Percentiles rank a stretch among this genome's conserved stretches.
Evolutionary conservation across 495 filamentous ascomycete genomes (phyloP).

Genomic region (Daldinia grandis): DNA sequence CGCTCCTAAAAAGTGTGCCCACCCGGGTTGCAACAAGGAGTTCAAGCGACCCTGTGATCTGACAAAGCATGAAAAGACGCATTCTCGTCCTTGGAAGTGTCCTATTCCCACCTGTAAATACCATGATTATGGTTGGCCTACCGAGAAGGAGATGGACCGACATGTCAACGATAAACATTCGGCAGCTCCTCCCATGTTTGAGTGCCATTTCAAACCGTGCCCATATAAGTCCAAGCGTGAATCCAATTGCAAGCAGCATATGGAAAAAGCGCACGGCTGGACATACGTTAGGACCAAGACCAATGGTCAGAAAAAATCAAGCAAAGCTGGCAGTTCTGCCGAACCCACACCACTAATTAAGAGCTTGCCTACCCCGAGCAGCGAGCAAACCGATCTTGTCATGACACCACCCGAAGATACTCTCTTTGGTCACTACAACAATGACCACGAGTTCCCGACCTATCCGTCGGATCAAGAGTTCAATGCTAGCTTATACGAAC

Average conservation of each 20-base stretch:
- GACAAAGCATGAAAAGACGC: slow-evolving; percentile 97
- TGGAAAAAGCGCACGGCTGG: slow-evolving; percentile 97
- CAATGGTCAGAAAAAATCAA: slow-evolving; percentile 71
- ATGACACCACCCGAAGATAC: slow-evolving; percentile 57
- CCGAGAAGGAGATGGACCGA: slow-evolving; percentile 95
- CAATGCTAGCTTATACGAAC: slow-evolving; percentile 41
- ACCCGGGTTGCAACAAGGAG: slow-evolving; percentile 79
- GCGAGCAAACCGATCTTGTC: slow-evolving; percentile 51
- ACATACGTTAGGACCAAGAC: slow-evolving; percentile 89
- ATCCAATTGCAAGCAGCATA: slow-evolving; percentile 99
- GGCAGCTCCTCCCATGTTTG: slow-evolving; percentile 73
- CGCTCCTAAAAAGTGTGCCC: slow-evolving; percentile 72
- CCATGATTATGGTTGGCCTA: slow-evolving; percentile 87
- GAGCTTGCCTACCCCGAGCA: slow-evolving; percentile 61
- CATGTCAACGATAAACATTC: slow-evolving; percentile 97
- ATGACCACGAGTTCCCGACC: slow-evolving; percentile 52
- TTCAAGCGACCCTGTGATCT: slow-evolving; percentile 94
- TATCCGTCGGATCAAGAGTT: slow-evolving; percentile 52
- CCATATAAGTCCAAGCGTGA: slow-evolving; percentile 94
- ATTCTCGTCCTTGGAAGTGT: slow-evolving; percentile 96
- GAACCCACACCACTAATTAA: slow-evolving; percentile 65
- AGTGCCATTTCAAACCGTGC: slow-evolving; percentile 86
- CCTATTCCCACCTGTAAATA: slow-evolving; percentile 82
- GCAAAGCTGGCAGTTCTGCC: slow-evolving; percentile 54
- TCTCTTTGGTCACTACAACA: slow-evolving; percentile 41